These are phyloP conservation scores for Kurtzmaniella quercitrusa DNA, from an alignment of 1,139 yeast genomes.

Conservation along the genomic window DNA sequence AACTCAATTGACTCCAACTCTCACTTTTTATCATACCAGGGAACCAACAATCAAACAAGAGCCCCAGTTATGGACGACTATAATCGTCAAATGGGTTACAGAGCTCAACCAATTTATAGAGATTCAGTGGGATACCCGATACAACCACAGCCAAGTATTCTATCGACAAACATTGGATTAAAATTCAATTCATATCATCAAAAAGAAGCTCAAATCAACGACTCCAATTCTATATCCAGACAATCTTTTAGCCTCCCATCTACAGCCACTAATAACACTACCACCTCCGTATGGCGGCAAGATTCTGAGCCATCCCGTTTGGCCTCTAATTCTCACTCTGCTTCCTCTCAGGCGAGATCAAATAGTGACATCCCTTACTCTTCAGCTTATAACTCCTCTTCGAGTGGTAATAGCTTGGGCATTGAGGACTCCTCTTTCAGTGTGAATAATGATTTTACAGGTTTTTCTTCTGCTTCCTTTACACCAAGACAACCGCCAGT, in stretches of 20 bases:
- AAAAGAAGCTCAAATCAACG: not conserved
- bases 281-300: not conserved
- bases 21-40: not conserved
- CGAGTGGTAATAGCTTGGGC: not conserved
- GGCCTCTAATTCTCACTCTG: not conserved
- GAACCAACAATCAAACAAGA: not conserved
- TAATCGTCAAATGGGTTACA: not conserved
- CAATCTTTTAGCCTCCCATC: not conserved
- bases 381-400: not conserved
- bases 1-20: not conserved
- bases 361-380: not conserved
- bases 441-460: not conserved
- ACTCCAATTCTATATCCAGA: not conserved
- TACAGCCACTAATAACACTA: not conserved
- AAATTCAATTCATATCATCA: not conserved
- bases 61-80: not conserved
- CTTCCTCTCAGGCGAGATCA: not conserved
- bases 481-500: conserved; percentile 14
- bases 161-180: not conserved
- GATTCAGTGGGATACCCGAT: not conserved
- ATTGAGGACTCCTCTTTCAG: not conserved
- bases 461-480: conserved; percentile 9
- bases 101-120: not conserved
- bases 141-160: not conserved
- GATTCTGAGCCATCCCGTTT: not conserved